phyloP scores from a whole-genome alignment of 768 basidiomycete genomes.

The Phanerochaete sordida region DNA sequence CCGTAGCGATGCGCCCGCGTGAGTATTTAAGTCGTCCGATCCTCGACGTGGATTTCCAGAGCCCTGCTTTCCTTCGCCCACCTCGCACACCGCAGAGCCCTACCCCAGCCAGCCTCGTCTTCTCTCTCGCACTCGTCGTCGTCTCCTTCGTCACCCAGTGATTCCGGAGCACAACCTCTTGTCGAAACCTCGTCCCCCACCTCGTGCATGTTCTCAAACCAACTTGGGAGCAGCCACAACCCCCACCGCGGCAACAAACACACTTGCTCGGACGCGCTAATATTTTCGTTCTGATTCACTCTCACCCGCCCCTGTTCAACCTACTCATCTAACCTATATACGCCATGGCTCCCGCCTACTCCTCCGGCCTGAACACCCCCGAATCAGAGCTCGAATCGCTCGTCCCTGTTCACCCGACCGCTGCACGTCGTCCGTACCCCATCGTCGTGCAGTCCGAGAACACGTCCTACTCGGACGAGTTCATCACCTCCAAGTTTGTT shows the following conservation, averaged over 20 bases:
- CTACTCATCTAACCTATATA: conserved; percentile 21
- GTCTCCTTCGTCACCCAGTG: not conserved
- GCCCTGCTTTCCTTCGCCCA: not conserved
- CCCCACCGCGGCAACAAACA: conserved; percentile 85
- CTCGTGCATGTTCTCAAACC: conserved; percentile 92
- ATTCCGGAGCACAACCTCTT: conserved; percentile 3
- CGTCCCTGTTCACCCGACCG: conserved; percentile 79
- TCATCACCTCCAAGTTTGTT: conserved; percentile 78
- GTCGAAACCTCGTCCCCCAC: conserved; percentile 8
- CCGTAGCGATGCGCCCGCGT: not conserved
- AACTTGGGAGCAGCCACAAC: conserved; percentile 87
- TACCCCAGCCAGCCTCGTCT: not conserved
- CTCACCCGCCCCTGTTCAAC: conserved; percentile 19
- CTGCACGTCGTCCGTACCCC: conserved; percentile 70
- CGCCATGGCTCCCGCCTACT: conserved; percentile 50
- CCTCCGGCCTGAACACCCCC: conserved; percentile 73
- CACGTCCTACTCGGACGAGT: conserved; percentile 75
- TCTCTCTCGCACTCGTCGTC: not conserved
- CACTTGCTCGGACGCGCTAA: conserved; percentile 66
- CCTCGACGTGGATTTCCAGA: not conserved
- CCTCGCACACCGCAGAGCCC: not conserved
- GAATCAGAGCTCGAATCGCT: conserved; percentile 67
- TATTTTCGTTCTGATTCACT: conserved; percentile 34
- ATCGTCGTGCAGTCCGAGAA: conserved; percentile 82
- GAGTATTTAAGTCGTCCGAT: conserved; percentile 2